These are phyloP conservation scores for Bocquillonia castaneifolia DNA, from an alignment of 441 rosid species.

Conservation along the genomic window DNA sequence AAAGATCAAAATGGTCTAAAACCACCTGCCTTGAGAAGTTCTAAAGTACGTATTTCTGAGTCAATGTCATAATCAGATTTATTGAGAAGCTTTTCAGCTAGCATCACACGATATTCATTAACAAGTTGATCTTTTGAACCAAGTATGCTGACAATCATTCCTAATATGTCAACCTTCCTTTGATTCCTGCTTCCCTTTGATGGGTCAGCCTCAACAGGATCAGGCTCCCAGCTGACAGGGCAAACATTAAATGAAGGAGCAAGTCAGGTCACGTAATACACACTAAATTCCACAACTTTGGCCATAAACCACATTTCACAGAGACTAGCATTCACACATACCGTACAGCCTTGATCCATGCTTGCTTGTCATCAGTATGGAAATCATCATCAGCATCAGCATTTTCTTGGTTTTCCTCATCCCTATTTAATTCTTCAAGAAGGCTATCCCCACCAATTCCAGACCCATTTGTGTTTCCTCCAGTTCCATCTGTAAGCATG, in stretches of 20 bases:
- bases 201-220: conserved; percentile 91
- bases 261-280: conserved; percentile 13
- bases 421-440: conserved; percentile 92
- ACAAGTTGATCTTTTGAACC: conserved; percentile 96
- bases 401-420: conserved; percentile 81
- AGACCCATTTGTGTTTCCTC: conserved; percentile 74
- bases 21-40: conserved; percentile 81
- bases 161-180: conserved; percentile 86
- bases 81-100: conserved; percentile 94
- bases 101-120: conserved; percentile 90
- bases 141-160: conserved; percentile 89
- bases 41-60: conserved; percentile 83
- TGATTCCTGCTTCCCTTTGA: conserved; percentile 72
- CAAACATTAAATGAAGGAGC: conserved; percentile 20
- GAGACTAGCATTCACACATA: conserved; percentile 24
- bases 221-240: conserved; percentile 88
- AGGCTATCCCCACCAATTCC: conserved; percentile 92
- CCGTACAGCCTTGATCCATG: conserved; percentile 76
- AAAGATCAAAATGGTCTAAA: conserved; percentile 3
- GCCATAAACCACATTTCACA: conserved; percentile 8
- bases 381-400: conserved; percentile 66
- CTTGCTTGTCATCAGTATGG: conserved; percentile 79
- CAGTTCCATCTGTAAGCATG: conserved; percentile 94
- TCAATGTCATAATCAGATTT: conserved; percentile 93
- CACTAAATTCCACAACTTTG: conserved; percentile 15